A percentile compares a stretch with the other conserved stretches of the same genome.
Evolutionary conservation across 345 rosid genomes (phyloP).

Genomic region (Citrus mangshanensis): DNA sequence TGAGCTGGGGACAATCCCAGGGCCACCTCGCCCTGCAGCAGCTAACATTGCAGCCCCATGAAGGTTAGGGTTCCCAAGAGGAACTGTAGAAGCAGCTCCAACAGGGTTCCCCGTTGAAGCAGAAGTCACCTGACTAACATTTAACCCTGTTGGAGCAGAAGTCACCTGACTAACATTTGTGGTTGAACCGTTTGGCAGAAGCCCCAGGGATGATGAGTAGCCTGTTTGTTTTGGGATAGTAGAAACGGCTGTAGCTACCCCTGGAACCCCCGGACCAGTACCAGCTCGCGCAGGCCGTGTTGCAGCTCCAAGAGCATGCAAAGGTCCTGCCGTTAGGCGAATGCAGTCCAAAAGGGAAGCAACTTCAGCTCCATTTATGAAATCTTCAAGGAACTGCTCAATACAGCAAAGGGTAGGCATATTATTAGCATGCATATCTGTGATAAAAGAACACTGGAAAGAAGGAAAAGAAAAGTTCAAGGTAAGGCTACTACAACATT

Average conservation of each 20-base stretch:
- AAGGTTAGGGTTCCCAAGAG: slow-evolving; percentile 61
- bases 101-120: slow-evolving; percentile 42
- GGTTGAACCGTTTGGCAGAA: slow-evolving; percentile 39
- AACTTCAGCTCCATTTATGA: slow-evolving; percentile 94
- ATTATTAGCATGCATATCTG: slow-evolving; percentile 7
- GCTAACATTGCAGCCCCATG: slow-evolving; percentile 79
- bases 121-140: slow-evolving; percentile 39
- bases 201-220: slow-evolving; percentile 55
- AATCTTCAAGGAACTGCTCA: slow-evolving; percentile 82
- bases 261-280: slow-evolving; percentile 63
- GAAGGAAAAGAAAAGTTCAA: background rate
- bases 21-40: slow-evolving; percentile 84
- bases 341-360: slow-evolving; percentile 96
- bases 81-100: slow-evolving; percentile 42
- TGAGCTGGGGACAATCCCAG: slow-evolving; percentile 98
- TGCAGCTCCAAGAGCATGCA: slow-evolving; percentile 94
- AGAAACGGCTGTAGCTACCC: slow-evolving; percentile 42
- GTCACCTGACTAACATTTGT: slow-evolving; percentile 50
- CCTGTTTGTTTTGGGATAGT: slow-evolving; percentile 66
- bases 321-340: slow-evolving; percentile 94
- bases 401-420: background rate
- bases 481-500: background rate
- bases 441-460: background rate
- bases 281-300: slow-evolving; percentile 97
- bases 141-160: slow-evolving; percentile 34